Evolutionary conservation across 495 filamentous ascomycete genomes (phyloP).

Genomic region (Aspergillus steynii): DNA sequence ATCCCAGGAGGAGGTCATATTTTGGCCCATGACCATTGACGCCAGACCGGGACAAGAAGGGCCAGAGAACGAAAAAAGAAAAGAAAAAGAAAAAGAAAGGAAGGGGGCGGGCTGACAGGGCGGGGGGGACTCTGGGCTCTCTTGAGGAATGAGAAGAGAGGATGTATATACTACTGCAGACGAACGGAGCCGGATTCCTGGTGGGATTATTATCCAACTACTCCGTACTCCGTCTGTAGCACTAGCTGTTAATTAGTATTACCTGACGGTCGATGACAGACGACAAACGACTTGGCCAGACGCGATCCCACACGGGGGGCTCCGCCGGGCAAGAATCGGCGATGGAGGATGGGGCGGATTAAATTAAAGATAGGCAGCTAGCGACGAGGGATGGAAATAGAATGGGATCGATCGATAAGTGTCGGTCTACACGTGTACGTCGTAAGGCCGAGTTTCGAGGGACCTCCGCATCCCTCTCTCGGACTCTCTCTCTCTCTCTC

Average conservation of each 20-base stretch:
- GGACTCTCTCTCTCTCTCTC: neutral
- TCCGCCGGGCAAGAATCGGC: constrained; percentile 21
- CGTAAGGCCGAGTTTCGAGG: neutral
- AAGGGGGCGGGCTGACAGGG: constrained; percentile 2
- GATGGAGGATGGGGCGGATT: constrained; percentile 11
- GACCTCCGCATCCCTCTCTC: neutral
- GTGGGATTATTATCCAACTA: neutral
- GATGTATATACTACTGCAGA: constrained; percentile 2
- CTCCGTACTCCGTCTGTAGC: neutral
- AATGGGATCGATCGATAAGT: constrained; percentile 1
- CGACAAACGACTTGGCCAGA: constrained; percentile 6
- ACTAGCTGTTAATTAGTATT: no score
- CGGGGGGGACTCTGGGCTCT: neutral
- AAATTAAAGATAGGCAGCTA: constrained; percentile 11
- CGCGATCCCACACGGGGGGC: constrained; percentile 16
- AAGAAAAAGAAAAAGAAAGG: constrained; percentile 5
- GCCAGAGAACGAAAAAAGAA: constrained; percentile 2
- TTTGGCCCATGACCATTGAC: no score
- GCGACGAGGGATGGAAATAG: constrained; percentile 6
- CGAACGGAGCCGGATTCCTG: neutral
- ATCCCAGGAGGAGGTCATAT: neutral
- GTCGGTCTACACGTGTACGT: neutral
- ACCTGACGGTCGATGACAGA: neutral
- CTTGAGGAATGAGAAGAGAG: constrained; percentile 12
- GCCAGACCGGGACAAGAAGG: neutral